Percentiles rank a stretch among this genome's conserved stretches.
phyloP scores from a whole-genome alignment of 768 basidiomycete genomes.

The Dioszegia crocea region DNA sequence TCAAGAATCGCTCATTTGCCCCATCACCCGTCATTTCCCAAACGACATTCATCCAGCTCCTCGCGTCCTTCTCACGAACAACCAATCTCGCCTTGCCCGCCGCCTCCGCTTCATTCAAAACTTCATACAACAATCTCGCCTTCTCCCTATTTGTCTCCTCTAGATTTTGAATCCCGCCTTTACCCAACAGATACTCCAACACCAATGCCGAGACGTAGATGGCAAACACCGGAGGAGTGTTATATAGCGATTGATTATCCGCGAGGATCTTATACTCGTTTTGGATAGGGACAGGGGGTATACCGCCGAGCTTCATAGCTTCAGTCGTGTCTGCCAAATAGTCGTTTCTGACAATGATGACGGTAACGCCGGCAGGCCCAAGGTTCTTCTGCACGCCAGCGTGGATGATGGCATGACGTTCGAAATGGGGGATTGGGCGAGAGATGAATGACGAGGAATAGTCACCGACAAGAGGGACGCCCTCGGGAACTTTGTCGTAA shows the following conservation, averaged over 20 bases:
- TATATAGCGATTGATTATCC: conserved; percentile 72
- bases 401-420: conserved; percentile 87
- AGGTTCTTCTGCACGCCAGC: conserved; percentile 98
- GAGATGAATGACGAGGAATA: conserved; percentile 97
- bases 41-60: conserved; percentile 95
- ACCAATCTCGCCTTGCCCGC: conserved; percentile 67
- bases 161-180: conserved; percentile 66
- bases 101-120: conserved; percentile 65
- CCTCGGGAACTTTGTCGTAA: conserved; percentile 63
- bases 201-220: conserved; percentile 89
- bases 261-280: conserved; percentile 79
- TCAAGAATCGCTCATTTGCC: conserved; percentile 67
- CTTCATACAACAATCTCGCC: conserved; percentile 69
- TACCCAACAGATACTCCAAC: conserved; percentile 61
- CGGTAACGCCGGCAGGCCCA: conserved; percentile 86
- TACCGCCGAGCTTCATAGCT: conserved; percentile 64
- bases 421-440: conserved; percentile 78
- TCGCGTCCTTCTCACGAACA: conserved; percentile 63
- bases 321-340: conserved; percentile 85
- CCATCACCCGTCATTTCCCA: conserved; percentile 70
- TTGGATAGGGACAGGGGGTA: conserved; percentile 68
- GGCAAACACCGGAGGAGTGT: conserved; percentile 87
- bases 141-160: conserved; percentile 67
- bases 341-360: conserved; percentile 92
- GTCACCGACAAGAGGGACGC: conserved; percentile 80